Evolutionary conservation across 441 rosid species (phyloP), one percentile per base, ranked within the genome.

Genomic region (Pelargonium fulgidum): DNA sequence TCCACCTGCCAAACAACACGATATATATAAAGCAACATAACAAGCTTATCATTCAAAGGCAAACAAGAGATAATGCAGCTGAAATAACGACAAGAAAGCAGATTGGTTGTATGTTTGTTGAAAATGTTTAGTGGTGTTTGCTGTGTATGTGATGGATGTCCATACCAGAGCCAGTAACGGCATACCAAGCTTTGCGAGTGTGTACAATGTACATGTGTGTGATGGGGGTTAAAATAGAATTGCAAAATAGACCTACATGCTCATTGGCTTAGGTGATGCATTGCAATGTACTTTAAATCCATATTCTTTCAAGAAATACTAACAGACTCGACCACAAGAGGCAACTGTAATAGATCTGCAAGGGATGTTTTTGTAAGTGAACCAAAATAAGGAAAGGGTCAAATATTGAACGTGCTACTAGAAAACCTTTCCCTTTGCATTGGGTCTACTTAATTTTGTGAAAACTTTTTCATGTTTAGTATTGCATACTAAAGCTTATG

Each of bases 1-100:
- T 94, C 97, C 75, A 91, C 88, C 96, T 89, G 47, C 64, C 69
- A 54, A 73, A 45, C 29, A n/a, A 59, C 68, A 50, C 33, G 44
- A 24, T 64, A 71, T 10, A 52, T 26, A 64, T 61, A 16, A 70
- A 22, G 33, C 66, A 54, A 26, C 54, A 33, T 67, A 64, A 69
- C 24, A 39, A 20, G 58, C 59, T 64, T 61, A 70, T 41, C 62
- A 68, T 24, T 33, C 50, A 7, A 24, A 67, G 68, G 39, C 5
- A 19, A 2, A 22, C 54, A 64, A 67, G 66, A 8, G 13, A 13
- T 24, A 58, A 10, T 52, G 8, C 26, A 39, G 9, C 20, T 7
- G 14, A 22, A 64, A 22, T 11, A 8, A 64, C 6, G 17, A 33
- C 41, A 71, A 36, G n/a, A 64, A 17, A 44, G 39, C 39, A 33